Percentiles rank a stretch among this genome's conserved stretches.
These are phyloP conservation scores for Symbiodinium pilosum DNA, from an alignment of 73 alveolate species.

Conservation along the genomic window DNA sequence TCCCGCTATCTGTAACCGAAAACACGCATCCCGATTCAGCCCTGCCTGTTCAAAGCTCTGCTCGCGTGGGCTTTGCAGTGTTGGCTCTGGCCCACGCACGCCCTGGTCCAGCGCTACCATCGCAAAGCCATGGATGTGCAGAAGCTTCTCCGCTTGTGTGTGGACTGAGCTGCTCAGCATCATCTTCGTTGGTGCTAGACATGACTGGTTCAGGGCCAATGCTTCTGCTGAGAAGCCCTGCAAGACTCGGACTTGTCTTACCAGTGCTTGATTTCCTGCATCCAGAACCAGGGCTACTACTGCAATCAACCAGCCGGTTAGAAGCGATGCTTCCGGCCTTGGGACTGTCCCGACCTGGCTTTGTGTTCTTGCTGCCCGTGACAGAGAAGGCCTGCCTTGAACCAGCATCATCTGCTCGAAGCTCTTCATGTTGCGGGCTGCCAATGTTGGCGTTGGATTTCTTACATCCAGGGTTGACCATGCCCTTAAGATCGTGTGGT, in stretches of 20 bases:
- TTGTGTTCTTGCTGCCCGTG: conserved; percentile 48
- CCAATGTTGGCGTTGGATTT: neutral
- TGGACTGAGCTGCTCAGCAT: neutral
- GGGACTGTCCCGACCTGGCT: conserved; percentile 2
- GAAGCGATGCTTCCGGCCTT: neutral
- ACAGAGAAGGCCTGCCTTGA: neutral
- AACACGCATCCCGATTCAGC: neutral
- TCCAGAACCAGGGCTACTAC: neutral
- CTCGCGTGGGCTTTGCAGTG: neutral
- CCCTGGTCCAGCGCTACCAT: neutral
- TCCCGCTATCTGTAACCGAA: neutral
- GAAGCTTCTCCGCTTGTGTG: neutral
- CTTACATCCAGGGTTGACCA: neutral
- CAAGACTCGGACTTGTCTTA: neutral
- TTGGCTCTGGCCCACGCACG: neutral
- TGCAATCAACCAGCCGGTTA: neutral
- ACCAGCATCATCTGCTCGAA: neutral
- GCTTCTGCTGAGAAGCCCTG: neutral
- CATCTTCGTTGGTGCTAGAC: neutral
- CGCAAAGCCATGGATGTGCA: neutral
- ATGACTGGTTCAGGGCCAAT: neutral
- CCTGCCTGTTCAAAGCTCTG: neutral
- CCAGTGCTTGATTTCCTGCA: neutral
- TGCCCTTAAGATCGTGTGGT: neutral
- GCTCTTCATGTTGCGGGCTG: neutral